phyloP scores from a whole-genome alignment of 331 rosid species.

The Acacia pycnantha region DNA sequence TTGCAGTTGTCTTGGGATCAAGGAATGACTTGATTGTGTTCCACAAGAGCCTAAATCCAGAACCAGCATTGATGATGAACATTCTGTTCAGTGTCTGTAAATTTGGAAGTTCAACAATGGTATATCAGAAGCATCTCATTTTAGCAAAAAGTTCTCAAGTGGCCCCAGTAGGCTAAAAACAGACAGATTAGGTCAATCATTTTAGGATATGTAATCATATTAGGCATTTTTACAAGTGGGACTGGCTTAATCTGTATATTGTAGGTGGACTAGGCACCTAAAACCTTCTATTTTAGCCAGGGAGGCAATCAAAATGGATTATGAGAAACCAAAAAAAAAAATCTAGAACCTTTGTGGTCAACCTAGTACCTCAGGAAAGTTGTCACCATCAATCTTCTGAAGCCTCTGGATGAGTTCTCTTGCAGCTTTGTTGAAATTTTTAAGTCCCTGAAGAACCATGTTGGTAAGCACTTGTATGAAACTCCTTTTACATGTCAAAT shows the following conservation, averaged over 20 bases:
- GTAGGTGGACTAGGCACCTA: background rate
- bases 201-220: background rate
- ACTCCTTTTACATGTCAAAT: background rate
- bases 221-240: background rate
- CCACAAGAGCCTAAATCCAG: conserved; percentile 98
- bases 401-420: conserved; percentile 85
- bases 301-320: background rate
- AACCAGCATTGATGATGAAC: conserved; percentile 99
- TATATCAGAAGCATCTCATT: background rate
- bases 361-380: conserved; percentile 83
- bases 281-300: conserved; percentile 7
- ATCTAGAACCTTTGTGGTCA: background rate
- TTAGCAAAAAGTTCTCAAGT: conserved; percentile 7
- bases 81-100: conserved; percentile 76
- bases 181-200: background rate
- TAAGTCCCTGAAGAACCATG: conserved; percentile 66
- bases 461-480: conserved; percentile 19
- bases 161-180: background rate
- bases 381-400: conserved; percentile 95
- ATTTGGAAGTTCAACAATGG: conserved; percentile 23
- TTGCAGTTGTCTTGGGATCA: conserved; percentile 91
- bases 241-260: background rate
- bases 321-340: background rate
- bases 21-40: conserved; percentile 89
- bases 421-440: conserved; percentile 79